Evolutionary conservation across 2,329 filamentous ascomycete species (phyloP).

Genomic region (Ophiosphaerella herpotricha): DNA sequence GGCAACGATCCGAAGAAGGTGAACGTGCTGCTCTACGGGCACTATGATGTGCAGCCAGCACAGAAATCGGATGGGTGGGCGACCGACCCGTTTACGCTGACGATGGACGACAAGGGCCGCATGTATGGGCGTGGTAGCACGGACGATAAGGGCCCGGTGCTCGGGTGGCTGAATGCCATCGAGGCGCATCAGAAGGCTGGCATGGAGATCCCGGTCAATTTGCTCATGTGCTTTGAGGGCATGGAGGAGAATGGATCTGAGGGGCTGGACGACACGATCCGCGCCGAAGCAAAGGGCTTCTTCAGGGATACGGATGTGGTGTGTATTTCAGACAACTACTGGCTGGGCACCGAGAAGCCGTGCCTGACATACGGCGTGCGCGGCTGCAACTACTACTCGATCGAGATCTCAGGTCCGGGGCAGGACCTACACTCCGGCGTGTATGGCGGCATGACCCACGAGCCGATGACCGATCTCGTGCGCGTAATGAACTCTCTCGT

Average conservation of each 20-base stretch:
- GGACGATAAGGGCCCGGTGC: constrained; percentile 95
- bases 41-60: constrained; percentile 98
- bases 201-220: constrained; percentile 93
- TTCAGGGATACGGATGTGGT: constrained; percentile 96
- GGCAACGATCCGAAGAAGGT: constrained; percentile 90
- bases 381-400: constrained; percentile 96
- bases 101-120: constrained; percentile 83
- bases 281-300: constrained; percentile 86
- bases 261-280: constrained; percentile 92
- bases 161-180: constrained; percentile 97
- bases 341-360: constrained; percentile 97
- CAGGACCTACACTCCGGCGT: constrained; percentile 96
- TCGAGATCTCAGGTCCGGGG: constrained; percentile 87
- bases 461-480: constrained; percentile 97
- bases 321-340: constrained; percentile 99
- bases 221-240: constrained; percentile 99
- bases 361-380: constrained; percentile 96
- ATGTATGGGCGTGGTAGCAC: constrained; percentile 97
- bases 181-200: constrained; percentile 96
- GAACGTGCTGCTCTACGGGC: constrained; percentile 94
- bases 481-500: constrained; percentile 82
- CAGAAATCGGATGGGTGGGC: constrained; percentile 93
- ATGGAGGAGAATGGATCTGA: constrained; percentile 99
- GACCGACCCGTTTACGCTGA: constrained; percentile 90
- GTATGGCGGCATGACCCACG: constrained; percentile 93